Evolutionary conservation across 306 rosid species (phyloP).

Genomic region (Vachellia collinsii): DNA sequence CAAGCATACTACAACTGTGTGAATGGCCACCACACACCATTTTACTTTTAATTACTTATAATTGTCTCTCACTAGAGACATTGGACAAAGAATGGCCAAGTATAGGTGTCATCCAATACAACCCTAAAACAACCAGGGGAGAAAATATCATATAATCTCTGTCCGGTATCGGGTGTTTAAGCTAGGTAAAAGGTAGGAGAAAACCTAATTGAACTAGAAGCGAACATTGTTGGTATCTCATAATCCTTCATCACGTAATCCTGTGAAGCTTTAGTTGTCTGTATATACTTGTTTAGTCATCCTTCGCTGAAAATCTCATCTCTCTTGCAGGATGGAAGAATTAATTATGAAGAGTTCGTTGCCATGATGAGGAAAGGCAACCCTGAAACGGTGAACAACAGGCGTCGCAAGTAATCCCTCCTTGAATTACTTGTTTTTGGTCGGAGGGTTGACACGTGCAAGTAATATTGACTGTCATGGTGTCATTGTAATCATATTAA

Average conservation of each 20-base stretch:
- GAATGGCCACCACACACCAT: neutral
- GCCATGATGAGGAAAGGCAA: conserved; percentile 98
- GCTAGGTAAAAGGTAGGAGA: neutral
- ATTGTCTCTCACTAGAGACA: neutral
- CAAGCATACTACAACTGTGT: neutral
- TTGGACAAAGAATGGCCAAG: neutral
- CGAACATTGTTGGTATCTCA: neutral
- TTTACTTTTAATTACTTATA: neutral
- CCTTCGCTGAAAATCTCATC: neutral
- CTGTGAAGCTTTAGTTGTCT: neutral
- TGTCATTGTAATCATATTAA: neutral
- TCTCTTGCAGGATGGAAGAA: conserved; percentile 75
- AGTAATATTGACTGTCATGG: neutral
- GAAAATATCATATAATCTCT: neutral
- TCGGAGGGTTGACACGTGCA: conserved; percentile 7
- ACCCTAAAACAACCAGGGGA: neutral
- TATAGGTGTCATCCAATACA: neutral
- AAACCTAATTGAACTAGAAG: neutral
- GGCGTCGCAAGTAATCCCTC: conserved; percentile 12
- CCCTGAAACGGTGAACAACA: conserved; percentile 47
- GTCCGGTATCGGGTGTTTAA: neutral
- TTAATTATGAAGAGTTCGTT: conserved; percentile 88
- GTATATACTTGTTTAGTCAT: neutral
- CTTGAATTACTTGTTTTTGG: neutral
- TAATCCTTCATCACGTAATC: neutral